Conservation (phyloP, 2,329 filamentous ascomycete genomes). For the Scleromitrula shiraiana region DNA sequence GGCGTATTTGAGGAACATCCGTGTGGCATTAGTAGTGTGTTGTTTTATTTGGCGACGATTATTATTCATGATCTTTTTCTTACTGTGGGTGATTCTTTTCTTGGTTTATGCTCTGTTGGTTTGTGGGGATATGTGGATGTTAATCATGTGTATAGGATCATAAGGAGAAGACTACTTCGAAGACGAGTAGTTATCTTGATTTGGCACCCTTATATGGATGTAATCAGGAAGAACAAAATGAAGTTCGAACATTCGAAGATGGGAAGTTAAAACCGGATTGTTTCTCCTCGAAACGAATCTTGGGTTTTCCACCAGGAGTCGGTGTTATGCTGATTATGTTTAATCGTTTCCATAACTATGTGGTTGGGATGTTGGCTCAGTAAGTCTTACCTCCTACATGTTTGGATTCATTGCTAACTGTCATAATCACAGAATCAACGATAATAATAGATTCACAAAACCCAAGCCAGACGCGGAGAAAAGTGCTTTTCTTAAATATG, state of each 20-base stretch:
- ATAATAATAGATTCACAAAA: slow-evolving; percentile 67
- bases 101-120: neutral
- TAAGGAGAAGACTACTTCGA: slow-evolving; percentile 2
- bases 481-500: slow-evolving; percentile 57
- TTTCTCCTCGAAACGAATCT: slow-evolving; percentile 62
- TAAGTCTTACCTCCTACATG: slow-evolving; percentile 11
- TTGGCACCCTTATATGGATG: slow-evolving; percentile 37
- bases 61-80: slow-evolving; percentile 44
- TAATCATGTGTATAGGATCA: neutral
- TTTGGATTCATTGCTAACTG: slow-evolving; percentile 1
- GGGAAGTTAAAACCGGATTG: slow-evolving; percentile 65
- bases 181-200: slow-evolving; percentile 36
- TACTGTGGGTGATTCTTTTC: neutral
- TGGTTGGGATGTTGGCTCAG: slow-evolving; percentile 66
- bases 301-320: slow-evolving; percentile 65
- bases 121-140: neutral
- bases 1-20: slow-evolving; percentile 24
- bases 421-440: slow-evolving; percentile 59
- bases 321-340: slow-evolving; percentile 69
- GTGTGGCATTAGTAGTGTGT: slow-evolving; percentile 36
- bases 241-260: slow-evolving; percentile 50
- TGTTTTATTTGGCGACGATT: slow-evolving; percentile 42
- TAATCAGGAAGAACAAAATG: slow-evolving; percentile 23
- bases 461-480: slow-evolving; percentile 47
- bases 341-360: slow-evolving; percentile 69